Evolutionary conservation across 768 basidiomycete species (phyloP).

Genomic region (Calocybe cyanea): DNA sequence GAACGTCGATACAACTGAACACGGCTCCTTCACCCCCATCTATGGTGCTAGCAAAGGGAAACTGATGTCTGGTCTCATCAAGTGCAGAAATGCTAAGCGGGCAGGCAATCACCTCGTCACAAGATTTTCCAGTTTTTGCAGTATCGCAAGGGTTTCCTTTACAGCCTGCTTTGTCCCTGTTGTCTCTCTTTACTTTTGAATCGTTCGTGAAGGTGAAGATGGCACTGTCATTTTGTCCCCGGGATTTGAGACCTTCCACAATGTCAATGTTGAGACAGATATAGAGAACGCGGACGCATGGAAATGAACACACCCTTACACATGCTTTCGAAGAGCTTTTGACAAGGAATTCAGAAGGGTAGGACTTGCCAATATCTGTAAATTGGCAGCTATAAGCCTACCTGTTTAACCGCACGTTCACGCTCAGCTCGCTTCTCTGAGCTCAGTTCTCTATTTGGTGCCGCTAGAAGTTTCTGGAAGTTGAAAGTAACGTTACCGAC

Average conservation of each 20-base stretch:
- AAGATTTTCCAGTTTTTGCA: conserved; percentile 3
- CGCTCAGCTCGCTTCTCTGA: too few relatives aligned
- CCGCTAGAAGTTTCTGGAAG: too few relatives aligned
- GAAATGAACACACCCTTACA: conserved; percentile 4
- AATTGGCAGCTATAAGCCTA: too few relatives aligned
- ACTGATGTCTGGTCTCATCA: conserved; percentile 2
- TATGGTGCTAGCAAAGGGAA: conserved; percentile 16
- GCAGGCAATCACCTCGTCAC: conserved; percentile 1
- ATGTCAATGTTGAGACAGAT: not conserved
- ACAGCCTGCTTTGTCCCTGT: conserved; percentile 4
- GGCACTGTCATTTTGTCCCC: not conserved
- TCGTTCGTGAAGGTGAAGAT: conserved; percentile 8
- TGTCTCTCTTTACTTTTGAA: not conserved
- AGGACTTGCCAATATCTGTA: too few relatives aligned
- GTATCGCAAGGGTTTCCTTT: conserved; percentile 2
- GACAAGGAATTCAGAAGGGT: too few relatives aligned
- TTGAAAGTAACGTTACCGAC: too few relatives aligned
- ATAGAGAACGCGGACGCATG: not conserved
- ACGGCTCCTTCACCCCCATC: conserved; percentile 11
- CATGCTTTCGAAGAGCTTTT: conserved; percentile 11
- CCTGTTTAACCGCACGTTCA: too few relatives aligned
- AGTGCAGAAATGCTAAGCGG: not conserved
- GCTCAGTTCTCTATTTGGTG: too few relatives aligned
- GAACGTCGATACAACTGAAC: conserved; percentile 11
- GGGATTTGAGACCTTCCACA: not conserved